Base-by-base conservation (phyloP, 2,329 filamentous ascomycete species). In the Fusarium bactridioides region DNA sequence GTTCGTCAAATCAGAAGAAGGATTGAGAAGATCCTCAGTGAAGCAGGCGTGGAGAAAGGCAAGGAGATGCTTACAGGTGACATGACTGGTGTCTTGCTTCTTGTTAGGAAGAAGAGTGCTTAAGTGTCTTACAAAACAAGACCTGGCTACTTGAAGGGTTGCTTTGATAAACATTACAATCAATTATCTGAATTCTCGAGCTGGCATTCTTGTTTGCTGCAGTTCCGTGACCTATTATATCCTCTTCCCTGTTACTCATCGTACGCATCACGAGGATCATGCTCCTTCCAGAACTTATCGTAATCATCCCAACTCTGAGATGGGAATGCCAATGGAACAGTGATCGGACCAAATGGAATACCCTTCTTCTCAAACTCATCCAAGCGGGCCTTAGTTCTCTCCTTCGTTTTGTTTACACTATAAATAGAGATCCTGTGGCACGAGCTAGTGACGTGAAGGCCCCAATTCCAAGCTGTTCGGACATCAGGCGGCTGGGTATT, bases 391-490 rank as follows among this genome's bases (percentile, higher is more conserved):
- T 82, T 83, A 0, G 89, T 91, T 6, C 72, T 70, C 2, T 84
- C 83, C 40, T 81, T 84, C 4, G 79, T 82, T 72, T 80, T 84
- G 79, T 92, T 92, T 58, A 92, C 85, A 72, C 89, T 91, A 78
- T 91, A 92, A 11, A 91, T 79, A 56, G 84, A 86, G 72, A 92
- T 84, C 3, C 88, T 83, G 68, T 92, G 90, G 63, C 87, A 90
- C 1, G 85, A 89, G 11, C 85, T 88, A 0, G 90, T 92, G 7
- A 92, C 89, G 74, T 92, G 90, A 25, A 92, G 79, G 21, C 87
- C 90, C 89, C 89, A 92, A 74, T 92, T 92, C 87, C 87, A 91
- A 0, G 87, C 82, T 10, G 84, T 83, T 18, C 89, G 80, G 0
- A 90, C 85, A 67, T 83, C 83, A 0, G 85, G 83, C 0, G 89